Evolutionary conservation across 192 early-diverging fungal genomes (phyloP), one percentile per base, ranked within the genome.

Genomic region (Obelidium mucronatum): DNA sequence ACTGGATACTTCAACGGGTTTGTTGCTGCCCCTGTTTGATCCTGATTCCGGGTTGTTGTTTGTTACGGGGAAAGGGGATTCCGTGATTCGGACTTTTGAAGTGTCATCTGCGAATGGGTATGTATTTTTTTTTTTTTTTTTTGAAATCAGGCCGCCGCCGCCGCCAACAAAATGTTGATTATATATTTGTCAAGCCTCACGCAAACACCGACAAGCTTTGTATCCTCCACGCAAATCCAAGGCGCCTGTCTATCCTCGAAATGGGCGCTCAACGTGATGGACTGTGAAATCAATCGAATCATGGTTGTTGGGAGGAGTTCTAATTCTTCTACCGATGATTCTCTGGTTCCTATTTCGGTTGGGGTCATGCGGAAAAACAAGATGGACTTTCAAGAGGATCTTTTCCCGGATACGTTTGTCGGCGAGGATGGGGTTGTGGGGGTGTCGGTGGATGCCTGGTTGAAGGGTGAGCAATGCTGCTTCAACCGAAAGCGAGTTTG

Each of bases 321-420:
- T 28, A 22, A 40, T 6, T 19, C n/a, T 4, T 11, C 17, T 15
- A 31, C 19, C 36, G 60, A 8, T 19, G 90, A 85, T 44, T 80
- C 84, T 28, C 80, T 96, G 11, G 79, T 94, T 62, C 95, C 94
- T 2, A 80, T 97, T 34, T 82, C 86, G 5, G 88, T 86, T 40
- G 78, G 85, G 24, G 86, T 94, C 0, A 93, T 94, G 2, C 86
- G 93, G 70, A 93, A 91, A 80, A 84, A 86, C 31, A 92, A 94
- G 70, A 82, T 92, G 15, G 94, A 95, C 63, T 97, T 94, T 68
- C 93, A 96, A 73, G 74, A 79, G 40, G 76, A 97, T 56, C 75
- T 97, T 17, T 97, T 92, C 74, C 96, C 96, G 26, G 92, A 94
- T 22, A 95, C 96, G 92, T 61, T 91, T 26, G 74, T 67, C 1